Conservation (phyloP, 2,329 filamentous ascomycete genomes). For the Neonectria coccinea region DNA sequence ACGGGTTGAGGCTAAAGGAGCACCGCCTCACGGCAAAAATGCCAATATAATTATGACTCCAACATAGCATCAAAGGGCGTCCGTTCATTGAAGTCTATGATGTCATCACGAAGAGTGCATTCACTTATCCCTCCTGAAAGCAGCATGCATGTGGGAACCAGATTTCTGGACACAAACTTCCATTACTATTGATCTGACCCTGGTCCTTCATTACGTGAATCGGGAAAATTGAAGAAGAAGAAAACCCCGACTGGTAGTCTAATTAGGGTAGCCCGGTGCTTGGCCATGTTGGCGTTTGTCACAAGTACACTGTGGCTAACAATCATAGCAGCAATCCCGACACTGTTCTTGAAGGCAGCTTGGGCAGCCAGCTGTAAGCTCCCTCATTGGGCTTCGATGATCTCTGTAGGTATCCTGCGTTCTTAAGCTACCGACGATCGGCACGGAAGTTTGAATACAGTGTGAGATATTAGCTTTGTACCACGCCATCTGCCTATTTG, state of each 20-base stretch:
- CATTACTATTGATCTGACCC: no score
- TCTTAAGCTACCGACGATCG: neutral
- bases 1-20: neutral
- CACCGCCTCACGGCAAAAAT: no score
- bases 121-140: neutral
- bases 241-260: no score
- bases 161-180: no score
- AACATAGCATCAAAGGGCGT: neutral
- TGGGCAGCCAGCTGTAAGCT: constrained; percentile 48
- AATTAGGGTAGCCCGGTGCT: constrained; percentile 60
- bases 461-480: no score
- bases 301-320: constrained; percentile 60
- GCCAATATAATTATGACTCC: no score
- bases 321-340: constrained; percentile 55
- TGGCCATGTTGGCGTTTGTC: constrained; percentile 62
- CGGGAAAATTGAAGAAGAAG: constrained; percentile 35
- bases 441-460: neutral
- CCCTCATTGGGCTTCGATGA: constrained; percentile 34
- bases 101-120: neutral
- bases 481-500: no score
- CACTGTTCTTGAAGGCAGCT: constrained; percentile 44
- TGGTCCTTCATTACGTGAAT: no score
- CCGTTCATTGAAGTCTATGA: neutral
- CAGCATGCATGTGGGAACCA: neutral
- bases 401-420: constrained; percentile 3